These are phyloP conservation scores for Echium plantagineum DNA, from an alignment of 257 asterid genomes.

Conservation along the genomic window DNA sequence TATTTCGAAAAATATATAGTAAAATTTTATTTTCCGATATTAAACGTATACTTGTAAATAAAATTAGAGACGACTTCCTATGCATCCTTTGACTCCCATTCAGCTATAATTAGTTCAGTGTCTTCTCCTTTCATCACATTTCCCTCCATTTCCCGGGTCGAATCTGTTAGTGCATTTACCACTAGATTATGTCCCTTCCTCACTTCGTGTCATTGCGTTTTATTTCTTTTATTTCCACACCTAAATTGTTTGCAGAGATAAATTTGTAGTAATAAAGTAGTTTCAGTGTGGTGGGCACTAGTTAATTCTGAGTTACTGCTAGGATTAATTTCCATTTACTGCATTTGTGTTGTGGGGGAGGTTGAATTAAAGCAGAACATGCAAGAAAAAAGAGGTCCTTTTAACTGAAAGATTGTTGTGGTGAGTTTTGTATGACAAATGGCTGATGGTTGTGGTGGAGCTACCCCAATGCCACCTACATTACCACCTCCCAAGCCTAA, in stretches of 20 bases:
- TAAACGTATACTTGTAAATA: too few species aligned
- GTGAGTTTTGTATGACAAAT: conserved; percentile 1
- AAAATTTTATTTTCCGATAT: too few species aligned
- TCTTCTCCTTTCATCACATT: conserved; percentile 1
- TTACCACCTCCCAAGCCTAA: conserved; percentile 85
- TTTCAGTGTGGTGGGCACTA: not conserved
- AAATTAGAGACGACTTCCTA: too few species aligned
- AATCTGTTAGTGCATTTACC: too few species aligned
- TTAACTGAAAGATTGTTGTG: not conserved
- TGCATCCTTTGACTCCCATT: not conserved
- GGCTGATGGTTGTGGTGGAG: conserved; percentile 19
- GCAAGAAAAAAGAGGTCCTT: not conserved
- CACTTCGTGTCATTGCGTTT: not conserved
- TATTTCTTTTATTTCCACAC: not conserved
- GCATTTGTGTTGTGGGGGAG: not conserved
- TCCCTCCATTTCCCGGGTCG: not conserved
- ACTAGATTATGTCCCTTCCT: too few species aligned
- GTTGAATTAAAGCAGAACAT: not conserved
- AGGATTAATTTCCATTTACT: not conserved
- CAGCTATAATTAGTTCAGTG: not conserved
- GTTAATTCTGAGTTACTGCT: not conserved
- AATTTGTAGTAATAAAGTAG: too few species aligned
- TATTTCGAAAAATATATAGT: too few species aligned
- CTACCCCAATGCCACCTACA: conserved; percentile 28
- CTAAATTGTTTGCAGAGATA: conserved; percentile 7